Evolutionary conservation across 2,329 filamentous ascomycete genomes (phyloP).

Genomic region (Hypoxylon sp.): DNA sequence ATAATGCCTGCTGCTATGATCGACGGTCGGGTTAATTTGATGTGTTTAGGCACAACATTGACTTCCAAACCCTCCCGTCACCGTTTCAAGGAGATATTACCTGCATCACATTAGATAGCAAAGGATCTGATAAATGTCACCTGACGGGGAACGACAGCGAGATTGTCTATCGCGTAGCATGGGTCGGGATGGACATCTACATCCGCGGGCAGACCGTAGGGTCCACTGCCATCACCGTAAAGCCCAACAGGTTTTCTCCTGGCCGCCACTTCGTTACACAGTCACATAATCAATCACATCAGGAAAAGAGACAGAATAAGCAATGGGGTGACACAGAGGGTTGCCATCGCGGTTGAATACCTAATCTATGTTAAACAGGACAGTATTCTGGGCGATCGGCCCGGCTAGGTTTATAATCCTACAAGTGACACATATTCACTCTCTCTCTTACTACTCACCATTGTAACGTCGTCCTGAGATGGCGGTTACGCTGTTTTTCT

Average conservation of each 20-base stretch:
- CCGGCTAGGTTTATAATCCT: constrained; percentile 35
- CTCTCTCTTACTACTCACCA: constrained; percentile 13
- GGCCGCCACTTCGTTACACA: constrained; percentile 42
- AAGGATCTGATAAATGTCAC: constrained; percentile 47
- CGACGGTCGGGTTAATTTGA: constrained; percentile 44
- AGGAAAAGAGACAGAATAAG: constrained; percentile 8
- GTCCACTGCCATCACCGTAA: constrained; percentile 41
- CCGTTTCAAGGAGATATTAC: constrained; percentile 45
- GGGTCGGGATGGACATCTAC: constrained; percentile 50
- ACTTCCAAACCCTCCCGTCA: constrained; percentile 34
- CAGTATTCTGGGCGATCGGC: constrained; percentile 28
- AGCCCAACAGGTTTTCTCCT: constrained; percentile 35
- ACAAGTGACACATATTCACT: constrained; percentile 9
- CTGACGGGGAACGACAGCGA: constrained; percentile 49
- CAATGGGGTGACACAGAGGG: constrained; percentile 31
- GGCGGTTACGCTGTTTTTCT: constrained; percentile 11
- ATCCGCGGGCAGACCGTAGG: constrained; percentile 46
- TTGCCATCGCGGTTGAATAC: constrained; percentile 32
- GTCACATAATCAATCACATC: constrained; percentile 42
- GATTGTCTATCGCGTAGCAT: constrained; percentile 46
- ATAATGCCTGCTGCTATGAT: constrained; percentile 35
- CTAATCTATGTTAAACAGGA: constrained; percentile 36
- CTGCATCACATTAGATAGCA: constrained; percentile 41
- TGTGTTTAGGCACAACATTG: constrained; percentile 40
- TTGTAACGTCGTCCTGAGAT: constrained; percentile 33